A percentile compares a stretch with the other conserved stretches of the same genome.
These are phyloP conservation scores for Aspergillus bombycis DNA, from an alignment of 2,329 filamentous ascomycete species.

Conservation along the genomic window DNA sequence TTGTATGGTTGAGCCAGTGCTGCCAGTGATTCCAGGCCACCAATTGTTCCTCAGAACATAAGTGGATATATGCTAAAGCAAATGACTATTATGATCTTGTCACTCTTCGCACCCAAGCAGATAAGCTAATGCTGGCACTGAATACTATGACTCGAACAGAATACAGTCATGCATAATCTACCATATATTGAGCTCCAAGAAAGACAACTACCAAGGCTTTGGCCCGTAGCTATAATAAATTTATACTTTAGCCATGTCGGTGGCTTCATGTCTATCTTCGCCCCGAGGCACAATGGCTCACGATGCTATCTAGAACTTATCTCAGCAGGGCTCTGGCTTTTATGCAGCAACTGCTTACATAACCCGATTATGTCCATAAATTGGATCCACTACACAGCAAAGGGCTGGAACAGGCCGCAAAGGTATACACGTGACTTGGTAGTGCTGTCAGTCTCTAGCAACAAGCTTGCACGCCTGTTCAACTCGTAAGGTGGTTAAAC, in stretches of 20 bases:
- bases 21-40: constrained; percentile 26
- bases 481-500: too few species aligned
- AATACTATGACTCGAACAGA: constrained; percentile 3
- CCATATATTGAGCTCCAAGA: neutral
- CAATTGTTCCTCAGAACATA: constrained; percentile 33
- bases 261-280: neutral
- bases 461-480: too few species aligned
- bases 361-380: too few species aligned
- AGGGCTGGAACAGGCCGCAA: too few species aligned
- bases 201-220: neutral
- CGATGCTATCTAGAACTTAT: neutral
- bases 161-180: neutral
- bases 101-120: constrained; percentile 6
- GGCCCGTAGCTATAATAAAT: neutral
- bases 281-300: neutral
- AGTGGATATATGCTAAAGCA: constrained; percentile 30
- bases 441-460: too few species aligned
- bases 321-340: too few species aligned
- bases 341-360: too few species aligned
- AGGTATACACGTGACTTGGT: too few species aligned
- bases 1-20: constrained; percentile 29
- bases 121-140: neutral
- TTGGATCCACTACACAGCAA: too few species aligned
- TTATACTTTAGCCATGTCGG: neutral
- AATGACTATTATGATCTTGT: constrained; percentile 30